These are phyloP conservation scores for Solanum peruvianum DNA, from an alignment of 257 asterid species.

Conservation along the genomic window DNA sequence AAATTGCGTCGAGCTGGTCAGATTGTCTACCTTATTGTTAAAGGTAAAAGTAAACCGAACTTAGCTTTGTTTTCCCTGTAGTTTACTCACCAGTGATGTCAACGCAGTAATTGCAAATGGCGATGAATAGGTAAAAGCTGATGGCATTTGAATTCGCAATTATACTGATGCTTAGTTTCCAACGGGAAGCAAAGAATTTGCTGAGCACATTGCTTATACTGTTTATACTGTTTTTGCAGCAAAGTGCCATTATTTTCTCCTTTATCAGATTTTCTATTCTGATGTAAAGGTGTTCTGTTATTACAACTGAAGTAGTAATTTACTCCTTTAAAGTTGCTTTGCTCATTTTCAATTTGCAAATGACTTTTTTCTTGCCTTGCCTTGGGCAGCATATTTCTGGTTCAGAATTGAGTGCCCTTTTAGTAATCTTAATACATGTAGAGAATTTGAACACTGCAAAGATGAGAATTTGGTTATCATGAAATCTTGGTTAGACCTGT, in stretches of 20 bases:
- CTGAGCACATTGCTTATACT: slow-evolving; percentile 72
- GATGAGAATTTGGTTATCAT: background rate
- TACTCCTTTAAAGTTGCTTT: background rate
- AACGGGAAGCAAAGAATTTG: slow-evolving; percentile 75
- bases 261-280: background rate
- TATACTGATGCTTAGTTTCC: slow-evolving; percentile 28
- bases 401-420: background rate
- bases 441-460: background rate
- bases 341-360: background rate
- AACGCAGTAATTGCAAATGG: slow-evolving; percentile 62
- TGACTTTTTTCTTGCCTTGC: background rate
- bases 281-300: background rate
- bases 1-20: background rate
- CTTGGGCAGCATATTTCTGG: background rate
- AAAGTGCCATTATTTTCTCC: background rate
- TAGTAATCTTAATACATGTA: background rate
- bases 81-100: background rate
- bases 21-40: background rate
- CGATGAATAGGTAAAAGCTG: slow-evolving; percentile 75
- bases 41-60: background rate
- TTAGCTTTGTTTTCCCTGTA: background rate
- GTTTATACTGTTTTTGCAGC: slow-evolving; percentile 61
- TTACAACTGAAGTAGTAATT: background rate
- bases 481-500: background rate
- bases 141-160: slow-evolving; percentile 24